Evolutionary conservation across 2,329 filamentous ascomycete genomes (phyloP), one percentile per base, ranked within the genome.

Genomic region (Fusarium tupiense): DNA sequence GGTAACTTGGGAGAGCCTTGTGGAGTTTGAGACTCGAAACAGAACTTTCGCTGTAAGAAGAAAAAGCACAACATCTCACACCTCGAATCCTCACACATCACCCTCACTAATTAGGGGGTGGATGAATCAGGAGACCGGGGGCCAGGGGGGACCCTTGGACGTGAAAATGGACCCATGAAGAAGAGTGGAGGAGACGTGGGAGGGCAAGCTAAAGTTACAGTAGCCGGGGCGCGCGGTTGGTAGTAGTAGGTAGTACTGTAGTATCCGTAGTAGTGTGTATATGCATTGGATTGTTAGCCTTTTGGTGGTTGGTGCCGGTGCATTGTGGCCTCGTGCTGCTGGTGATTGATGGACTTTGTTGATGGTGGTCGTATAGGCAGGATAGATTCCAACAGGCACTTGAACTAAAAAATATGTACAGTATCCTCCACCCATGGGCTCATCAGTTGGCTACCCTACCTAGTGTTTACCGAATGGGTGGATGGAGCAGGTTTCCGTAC

Each of bases 141-240:
- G 59, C 47, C 68, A 61, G 64, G 72, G 72, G 44, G 72, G 35
- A 57, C 68, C 72, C 72, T 69, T 63, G 72, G 31, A 61, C 63
- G 61, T 65, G 67, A 43, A 60, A 57, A 69, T 43, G 58, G 49
- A 63, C 35, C 64, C 64, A 72, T 65, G 52, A 58, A 29, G 24
- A 22, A 40, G 52, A 54, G 52, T 54, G 52, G 47, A 43, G 57
- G 35, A 68, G 50, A 67, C 52, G 67, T 74, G 68, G 54, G 71
- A 50, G 61, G 58, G 69, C 72, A 61, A 70, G 72, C 50, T 54
- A 54, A 54, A 54, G 52, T 54, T 54, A 54, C 52, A 54, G 52
- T 17, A 61, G 72, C 73, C 53, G 71, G 71, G 71, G 71, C 71
- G 72, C 72, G 72, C 72, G 72, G 72, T 74, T 74, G 72, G 68